Conservation (phyloP, 2,329 filamentous ascomycete species). For the Akanthomyces dipterigenus region DNA sequence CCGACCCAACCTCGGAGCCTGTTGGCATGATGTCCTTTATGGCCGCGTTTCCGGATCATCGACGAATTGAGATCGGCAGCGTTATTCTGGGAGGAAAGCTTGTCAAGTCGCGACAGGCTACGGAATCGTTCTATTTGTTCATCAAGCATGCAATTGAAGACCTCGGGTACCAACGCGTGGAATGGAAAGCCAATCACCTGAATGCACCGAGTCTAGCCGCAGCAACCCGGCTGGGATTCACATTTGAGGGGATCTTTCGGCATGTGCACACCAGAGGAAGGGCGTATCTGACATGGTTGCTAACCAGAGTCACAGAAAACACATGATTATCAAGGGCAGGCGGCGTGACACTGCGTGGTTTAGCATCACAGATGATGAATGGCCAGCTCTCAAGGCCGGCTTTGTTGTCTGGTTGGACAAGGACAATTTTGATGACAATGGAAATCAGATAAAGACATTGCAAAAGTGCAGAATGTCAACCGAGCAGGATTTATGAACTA, state of each 20-base stretch:
- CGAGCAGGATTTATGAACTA: background rate
- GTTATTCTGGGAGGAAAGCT: conserved; percentile 44
- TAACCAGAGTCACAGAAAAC: conserved; percentile 32
- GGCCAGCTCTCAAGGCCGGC: conserved; percentile 38
- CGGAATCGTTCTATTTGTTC: conserved; percentile 52
- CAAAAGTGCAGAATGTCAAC: conserved; percentile 24
- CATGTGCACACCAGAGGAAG: conserved; percentile 13
- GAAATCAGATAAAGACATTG: conserved; percentile 42
- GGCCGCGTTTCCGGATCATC: conserved; percentile 39
- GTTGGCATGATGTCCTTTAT: conserved; percentile 39
- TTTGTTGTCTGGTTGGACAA: conserved; percentile 49
- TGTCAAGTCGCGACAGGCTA: conserved; percentile 48
- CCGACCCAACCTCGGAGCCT: conserved; percentile 22
- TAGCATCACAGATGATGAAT: conserved; percentile 52
- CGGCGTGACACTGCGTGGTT: conserved; percentile 55
- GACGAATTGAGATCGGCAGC: conserved; percentile 50
- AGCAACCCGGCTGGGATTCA: conserved; percentile 51
- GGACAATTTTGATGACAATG: conserved; percentile 49
- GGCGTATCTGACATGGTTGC: background rate
- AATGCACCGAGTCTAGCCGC: conserved; percentile 49
- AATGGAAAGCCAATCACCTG: conserved; percentile 57
- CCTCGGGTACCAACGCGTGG: conserved; percentile 48
- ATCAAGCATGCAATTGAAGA: conserved; percentile 46
- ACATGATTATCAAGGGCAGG: conserved; percentile 52
- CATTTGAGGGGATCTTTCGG: conserved; percentile 53